A percentile compares a stretch with the other conserved stretches of the same genome.
Evolutionary conservation across 306 rosid species (phyloP).

Genomic region (Purshia tridentata): DNA sequence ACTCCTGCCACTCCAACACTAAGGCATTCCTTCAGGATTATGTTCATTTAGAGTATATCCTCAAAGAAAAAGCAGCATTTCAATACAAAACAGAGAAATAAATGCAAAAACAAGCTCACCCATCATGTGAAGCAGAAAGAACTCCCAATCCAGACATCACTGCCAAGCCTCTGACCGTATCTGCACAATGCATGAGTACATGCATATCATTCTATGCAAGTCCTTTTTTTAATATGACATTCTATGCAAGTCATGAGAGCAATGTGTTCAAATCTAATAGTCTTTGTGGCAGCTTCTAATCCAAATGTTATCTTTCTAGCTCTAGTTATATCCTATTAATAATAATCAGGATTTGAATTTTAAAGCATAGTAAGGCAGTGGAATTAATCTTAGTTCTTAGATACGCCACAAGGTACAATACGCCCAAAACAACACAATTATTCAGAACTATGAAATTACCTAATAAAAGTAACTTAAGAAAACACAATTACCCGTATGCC

Average conservation of each 20-base stretch:
- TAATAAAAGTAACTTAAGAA: not conserved
- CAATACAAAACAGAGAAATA: constrained; percentile 4
- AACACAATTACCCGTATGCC: constrained; percentile 70
- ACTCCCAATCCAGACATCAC: constrained; percentile 83
- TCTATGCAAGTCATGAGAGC: not conserved
- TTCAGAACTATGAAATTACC: not conserved
- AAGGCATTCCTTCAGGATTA: constrained; percentile 4
- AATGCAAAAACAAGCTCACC: constrained; percentile 48
- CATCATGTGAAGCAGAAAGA: constrained; percentile 93
- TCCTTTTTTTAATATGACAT: not conserved
- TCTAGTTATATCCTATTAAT: not conserved
- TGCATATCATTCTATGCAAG: constrained; percentile 12
- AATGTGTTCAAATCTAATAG: not conserved
- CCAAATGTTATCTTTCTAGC: constrained; percentile 3
- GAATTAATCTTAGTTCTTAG: not conserved
- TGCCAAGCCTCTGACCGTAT: constrained; percentile 89
- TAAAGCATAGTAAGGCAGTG: not conserved
- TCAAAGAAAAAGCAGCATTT: constrained; percentile 9
- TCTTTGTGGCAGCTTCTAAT: not conserved
- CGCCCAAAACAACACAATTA: not conserved
- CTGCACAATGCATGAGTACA: constrained; percentile 44
- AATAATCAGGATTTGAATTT: not conserved
- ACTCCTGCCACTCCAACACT: not conserved
- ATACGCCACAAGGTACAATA: constrained; percentile 9
- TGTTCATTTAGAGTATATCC: not conserved